phyloP scores from a whole-genome alignment of 108 stramenopile genomes.

The Skeletonema potamos region DNA sequence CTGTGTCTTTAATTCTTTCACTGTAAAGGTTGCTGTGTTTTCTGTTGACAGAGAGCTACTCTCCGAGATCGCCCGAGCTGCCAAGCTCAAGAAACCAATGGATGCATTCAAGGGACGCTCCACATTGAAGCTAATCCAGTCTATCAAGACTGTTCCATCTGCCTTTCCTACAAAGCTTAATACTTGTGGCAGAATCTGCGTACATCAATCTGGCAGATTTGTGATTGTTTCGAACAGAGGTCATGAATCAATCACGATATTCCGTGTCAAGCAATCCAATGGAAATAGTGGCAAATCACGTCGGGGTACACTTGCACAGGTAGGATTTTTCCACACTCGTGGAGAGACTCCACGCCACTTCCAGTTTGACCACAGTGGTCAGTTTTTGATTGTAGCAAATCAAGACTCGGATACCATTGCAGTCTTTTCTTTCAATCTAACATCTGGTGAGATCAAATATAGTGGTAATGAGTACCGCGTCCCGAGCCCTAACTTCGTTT shows the following conservation, averaged over 20 bases:
- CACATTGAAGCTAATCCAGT: conserved; percentile 83
- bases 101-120: conserved; percentile 65
- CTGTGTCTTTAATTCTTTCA: not conserved
- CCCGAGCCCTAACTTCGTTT: conserved; percentile 93
- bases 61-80: conserved; percentile 64
- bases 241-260: conserved; percentile 91
- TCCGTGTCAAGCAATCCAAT: conserved; percentile 60
- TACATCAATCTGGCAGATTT: conserved; percentile 86
- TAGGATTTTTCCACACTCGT: conserved; percentile 92
- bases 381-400: conserved; percentile 91
- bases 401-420: conserved; percentile 92
- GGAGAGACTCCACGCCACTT: conserved; percentile 95
- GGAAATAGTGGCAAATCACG: conserved; percentile 46
- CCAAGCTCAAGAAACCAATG: conserved; percentile 66
- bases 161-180: conserved; percentile 91
- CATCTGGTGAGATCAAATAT: conserved; percentile 83
- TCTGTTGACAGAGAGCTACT: conserved; percentile 72
- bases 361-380: conserved; percentile 90
- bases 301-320: conserved; percentile 69
- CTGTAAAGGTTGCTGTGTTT: conserved; percentile 77
- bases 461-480: conserved; percentile 90
- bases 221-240: conserved; percentile 95
- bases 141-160: conserved; percentile 85
- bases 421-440: conserved; percentile 86
- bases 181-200: conserved; percentile 91